phyloP scores from a whole-genome alignment of 2,329 filamentous ascomycete genomes.

The Fusarium sacchari region DNA sequence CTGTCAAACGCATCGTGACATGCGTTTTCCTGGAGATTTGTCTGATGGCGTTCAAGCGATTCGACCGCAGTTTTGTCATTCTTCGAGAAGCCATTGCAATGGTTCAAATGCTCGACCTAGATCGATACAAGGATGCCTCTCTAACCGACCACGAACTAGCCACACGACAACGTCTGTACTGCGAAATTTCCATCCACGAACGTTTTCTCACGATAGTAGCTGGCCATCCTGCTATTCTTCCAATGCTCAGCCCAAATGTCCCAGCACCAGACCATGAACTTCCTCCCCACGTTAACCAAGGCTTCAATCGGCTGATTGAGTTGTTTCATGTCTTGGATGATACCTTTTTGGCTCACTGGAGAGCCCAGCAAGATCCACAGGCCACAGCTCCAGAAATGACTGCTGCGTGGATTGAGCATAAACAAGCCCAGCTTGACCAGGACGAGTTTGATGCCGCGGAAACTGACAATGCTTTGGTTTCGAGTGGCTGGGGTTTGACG shows the following conservation, averaged over 20 bases:
- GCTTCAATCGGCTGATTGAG: conserved; percentile 51
- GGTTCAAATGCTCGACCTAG: conserved; percentile 37
- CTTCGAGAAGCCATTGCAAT: conserved; percentile 59
- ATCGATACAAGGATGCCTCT: conserved; percentile 17
- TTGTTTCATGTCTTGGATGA: conserved; percentile 53
- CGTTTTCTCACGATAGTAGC: conserved; percentile 63
- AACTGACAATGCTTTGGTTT: conserved; percentile 39
- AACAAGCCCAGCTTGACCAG: conserved; percentile 53
- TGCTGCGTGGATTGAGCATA: conserved; percentile 53
- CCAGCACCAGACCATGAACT: conserved; percentile 47
- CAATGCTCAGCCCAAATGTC: conserved; percentile 42
- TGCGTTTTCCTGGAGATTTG: conserved; percentile 63
- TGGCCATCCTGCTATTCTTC: conserved; percentile 53
- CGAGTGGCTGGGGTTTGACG: conserved; percentile 43
- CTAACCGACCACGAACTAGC: conserved; percentile 28
- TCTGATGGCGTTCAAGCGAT: conserved; percentile 60
- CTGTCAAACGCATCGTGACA: conserved; percentile 58
- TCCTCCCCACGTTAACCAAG: conserved; percentile 47
- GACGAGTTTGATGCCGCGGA: conserved; percentile 49
- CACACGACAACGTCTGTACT: conserved; percentile 59
- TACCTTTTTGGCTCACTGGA: conserved; percentile 52
- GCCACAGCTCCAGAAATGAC: conserved; percentile 41
- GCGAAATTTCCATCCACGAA: conserved; percentile 67
- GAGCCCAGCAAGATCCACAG: conserved; percentile 42
- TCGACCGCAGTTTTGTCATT: conserved; percentile 59